Base-by-base conservation (phyloP, 2,329 filamentous ascomycete species). In the Claviceps capensis region DNA sequence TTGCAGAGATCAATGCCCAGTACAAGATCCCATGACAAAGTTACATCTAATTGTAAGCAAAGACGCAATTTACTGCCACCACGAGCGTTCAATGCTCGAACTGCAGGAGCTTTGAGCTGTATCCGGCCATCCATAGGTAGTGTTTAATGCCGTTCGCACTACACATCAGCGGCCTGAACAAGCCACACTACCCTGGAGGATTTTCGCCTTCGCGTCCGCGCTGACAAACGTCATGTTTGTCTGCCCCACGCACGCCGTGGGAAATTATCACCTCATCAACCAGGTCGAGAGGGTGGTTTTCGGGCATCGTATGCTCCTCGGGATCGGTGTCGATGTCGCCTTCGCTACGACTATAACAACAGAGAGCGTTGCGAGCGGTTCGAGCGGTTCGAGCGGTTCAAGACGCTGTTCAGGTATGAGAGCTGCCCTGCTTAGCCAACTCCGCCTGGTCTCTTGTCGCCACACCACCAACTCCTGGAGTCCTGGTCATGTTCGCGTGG, bases 171-270 rank as follows among this genome's bases (percentile, higher is more conserved):
- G 23, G 23, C 23, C 23, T 26, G 23, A 41, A 41, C 40, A 41
- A 41, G 8, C 13, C 22, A 8, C 34, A 14, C 13, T 48, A 38
- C 47, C 47, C 47, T 48, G 13, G 16, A 34, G 30, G 9, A 26
- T 9, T 9, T 14, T 13, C 14, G 26, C 5, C 17, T 22, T 16
- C 11, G n/a, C 13, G 5, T 6, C 9, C 45, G 14, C 16, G 48
- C 53, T 54, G 53, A 54, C 53, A 52, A 54, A 54, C 53, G 47
- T 52, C 53, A 49, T 49, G 47, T 14, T 30, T 11, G 22, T n/a
- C 46, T 26, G 49, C 42, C 23, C 53, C 50, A 46, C 36, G 45
- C 49, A 37, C 16, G 14, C 13, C 34, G 17, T 11, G n/a, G 49
- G 26, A 8, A 19, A 22, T 37, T 37, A 47, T 37, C 45, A 47